phyloP scores from a whole-genome alignment of 805 yeast species.

The Saturnispora halmiae region DNA sequence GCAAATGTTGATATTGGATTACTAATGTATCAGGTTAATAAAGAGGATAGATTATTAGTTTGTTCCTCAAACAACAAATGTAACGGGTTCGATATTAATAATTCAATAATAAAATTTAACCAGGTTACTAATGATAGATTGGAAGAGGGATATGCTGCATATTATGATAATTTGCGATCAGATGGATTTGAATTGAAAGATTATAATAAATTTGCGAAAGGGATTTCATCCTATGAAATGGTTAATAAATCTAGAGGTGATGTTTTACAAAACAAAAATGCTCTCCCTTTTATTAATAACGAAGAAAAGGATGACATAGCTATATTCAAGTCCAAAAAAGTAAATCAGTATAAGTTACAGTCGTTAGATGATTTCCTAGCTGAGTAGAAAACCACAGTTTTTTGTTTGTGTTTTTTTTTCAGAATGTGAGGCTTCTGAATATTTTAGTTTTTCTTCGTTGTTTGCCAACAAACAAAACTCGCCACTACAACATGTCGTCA shows the following conservation, averaged over 20 bases:
- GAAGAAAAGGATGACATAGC: neutral
- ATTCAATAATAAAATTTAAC: slow-evolving; percentile 13
- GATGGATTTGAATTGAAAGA: slow-evolving; percentile 34
- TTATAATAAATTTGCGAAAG: slow-evolving; percentile 27
- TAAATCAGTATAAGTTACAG: slow-evolving; percentile 46
- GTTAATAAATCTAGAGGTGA: too few relatives aligned
- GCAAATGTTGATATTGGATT: slow-evolving; percentile 24
- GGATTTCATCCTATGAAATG: slow-evolving; percentile 19
- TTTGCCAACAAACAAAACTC: too few relatives aligned
- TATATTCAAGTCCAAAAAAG: neutral
- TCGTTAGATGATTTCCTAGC: slow-evolving; percentile 77
- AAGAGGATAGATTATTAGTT: neutral
- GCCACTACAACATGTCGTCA: slow-evolving; percentile 22
- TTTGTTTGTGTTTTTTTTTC: too few relatives aligned
- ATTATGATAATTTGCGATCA: slow-evolving; percentile 23
- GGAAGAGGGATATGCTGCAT: slow-evolving; percentile 20
- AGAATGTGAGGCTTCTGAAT: too few relatives aligned
- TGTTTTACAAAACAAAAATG: too few relatives aligned
- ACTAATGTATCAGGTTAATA: slow-evolving; percentile 24
- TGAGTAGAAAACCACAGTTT: too few relatives aligned
- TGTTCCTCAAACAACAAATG: neutral
- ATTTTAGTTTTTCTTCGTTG: too few relatives aligned
- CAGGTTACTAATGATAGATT: slow-evolving; percentile 13
- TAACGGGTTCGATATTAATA: too few relatives aligned
- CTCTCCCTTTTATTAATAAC: neutral